Percentiles rank a stretch among this genome's conserved stretches.
These are phyloP conservation scores for Blechomonas ayalai DNA, from an alignment of 208 protist species.

Conservation along the genomic window DNA sequence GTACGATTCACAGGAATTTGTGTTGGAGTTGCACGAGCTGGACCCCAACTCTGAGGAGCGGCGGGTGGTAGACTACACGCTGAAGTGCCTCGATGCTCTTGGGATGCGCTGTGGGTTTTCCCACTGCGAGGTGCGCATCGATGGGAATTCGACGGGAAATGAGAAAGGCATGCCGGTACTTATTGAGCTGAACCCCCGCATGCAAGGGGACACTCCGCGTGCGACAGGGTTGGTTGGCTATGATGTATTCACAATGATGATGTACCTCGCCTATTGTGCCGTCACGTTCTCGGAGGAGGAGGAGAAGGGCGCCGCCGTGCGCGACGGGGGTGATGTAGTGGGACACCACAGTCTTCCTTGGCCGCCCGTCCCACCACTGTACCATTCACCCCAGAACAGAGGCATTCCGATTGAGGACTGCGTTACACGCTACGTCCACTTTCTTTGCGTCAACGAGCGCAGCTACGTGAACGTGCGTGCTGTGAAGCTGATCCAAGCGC, in stretches of 20 bases:
- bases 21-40: constrained; percentile 35
- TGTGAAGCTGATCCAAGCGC: constrained; percentile 13
- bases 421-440: constrained; percentile 48
- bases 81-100: constrained; percentile 64
- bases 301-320: neutral
- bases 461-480: constrained; percentile 39
- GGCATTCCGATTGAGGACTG: too few species aligned
- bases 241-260: constrained; percentile 64
- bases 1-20: constrained; percentile 72
- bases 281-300: constrained; percentile 25
- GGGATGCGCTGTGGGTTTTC: constrained; percentile 67
- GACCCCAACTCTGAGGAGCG: constrained; percentile 24
- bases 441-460: constrained; percentile 29
- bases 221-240: constrained; percentile 67
- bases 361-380: constrained; percentile 65
- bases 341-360: constrained; percentile 34
- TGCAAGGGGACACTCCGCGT: constrained; percentile 73
- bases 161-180: constrained; percentile 67
- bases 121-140: constrained; percentile 83
- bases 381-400: constrained; percentile 17
- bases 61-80: constrained; percentile 65
- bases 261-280: constrained; percentile 53
- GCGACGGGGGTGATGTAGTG: neutral
- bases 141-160: constrained; percentile 13
- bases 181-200: constrained; percentile 85